A percentile compares a stretch with the other conserved stretches of the same genome.
These are phyloP conservation scores for Blastobotrys parvus DNA, from an alignment of 805 yeast species.

Conservation along the genomic window DNA sequence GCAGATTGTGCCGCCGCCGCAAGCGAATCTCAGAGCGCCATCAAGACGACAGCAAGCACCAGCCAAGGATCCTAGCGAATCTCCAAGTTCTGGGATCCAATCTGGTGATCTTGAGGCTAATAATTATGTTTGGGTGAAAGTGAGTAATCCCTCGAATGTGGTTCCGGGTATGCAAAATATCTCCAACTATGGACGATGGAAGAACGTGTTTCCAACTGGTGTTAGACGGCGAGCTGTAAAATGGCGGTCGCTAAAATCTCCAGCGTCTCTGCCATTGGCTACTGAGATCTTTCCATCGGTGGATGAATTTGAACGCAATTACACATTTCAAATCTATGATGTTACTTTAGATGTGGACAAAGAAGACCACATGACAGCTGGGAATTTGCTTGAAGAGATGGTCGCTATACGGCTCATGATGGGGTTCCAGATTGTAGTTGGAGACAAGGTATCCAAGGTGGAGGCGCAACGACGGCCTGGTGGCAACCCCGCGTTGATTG, in stretches of 20 bases:
- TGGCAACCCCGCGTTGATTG: slow-evolving; percentile 46
- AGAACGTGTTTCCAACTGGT: slow-evolving; percentile 73
- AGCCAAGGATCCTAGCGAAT: not conserved
- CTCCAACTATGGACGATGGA: slow-evolving; percentile 79
- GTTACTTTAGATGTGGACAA: slow-evolving; percentile 56
- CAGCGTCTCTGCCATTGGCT: slow-evolving; percentile 84
- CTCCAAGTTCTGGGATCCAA: not conserved
- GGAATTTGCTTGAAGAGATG: slow-evolving; percentile 75
- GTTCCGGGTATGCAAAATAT: slow-evolving; percentile 44
- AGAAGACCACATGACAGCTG: slow-evolving; percentile 42
- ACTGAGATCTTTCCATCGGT: slow-evolving; percentile 69
- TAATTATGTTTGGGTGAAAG: slow-evolving; percentile 47
- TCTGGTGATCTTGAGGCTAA: slow-evolving; percentile 9
- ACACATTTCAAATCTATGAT: slow-evolving; percentile 76
- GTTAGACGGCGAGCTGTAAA: slow-evolving; percentile 62
- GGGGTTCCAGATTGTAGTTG: slow-evolving; percentile 88
- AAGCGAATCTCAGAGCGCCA: too few species aligned
- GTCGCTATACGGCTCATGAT: slow-evolving; percentile 69
- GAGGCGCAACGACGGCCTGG: slow-evolving; percentile 53
- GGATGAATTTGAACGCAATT: slow-evolving; percentile 60
- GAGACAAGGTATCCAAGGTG: slow-evolving; percentile 53
- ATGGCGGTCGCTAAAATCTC: slow-evolving; percentile 90
- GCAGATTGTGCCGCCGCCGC: too few species aligned
- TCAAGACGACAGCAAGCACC: not conserved
- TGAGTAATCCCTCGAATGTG: slow-evolving; percentile 71